Evolutionary conservation across 202 grass and related monocot species (phyloP).

Genomic region (Setaria italica): DNA sequence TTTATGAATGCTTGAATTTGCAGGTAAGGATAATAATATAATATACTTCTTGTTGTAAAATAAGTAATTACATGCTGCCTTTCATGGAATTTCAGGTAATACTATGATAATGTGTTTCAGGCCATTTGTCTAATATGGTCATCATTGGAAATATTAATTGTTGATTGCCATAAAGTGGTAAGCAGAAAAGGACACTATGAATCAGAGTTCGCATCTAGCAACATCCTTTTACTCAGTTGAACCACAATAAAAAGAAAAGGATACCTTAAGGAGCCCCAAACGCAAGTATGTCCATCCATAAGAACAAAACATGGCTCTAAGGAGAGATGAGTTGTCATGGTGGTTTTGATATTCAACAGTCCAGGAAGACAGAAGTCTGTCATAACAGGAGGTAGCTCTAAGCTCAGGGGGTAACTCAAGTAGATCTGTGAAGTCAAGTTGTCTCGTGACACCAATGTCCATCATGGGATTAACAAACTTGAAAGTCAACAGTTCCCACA

Average conservation of each 20-base stretch:
- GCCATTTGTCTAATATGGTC: slow-evolving; percentile 14
- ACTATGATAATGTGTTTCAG: slow-evolving; percentile 14
- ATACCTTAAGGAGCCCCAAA: slow-evolving; percentile 88
- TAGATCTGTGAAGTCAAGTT: slow-evolving; percentile 87
- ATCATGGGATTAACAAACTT: slow-evolving; percentile 82
- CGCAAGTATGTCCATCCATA: slow-evolving; percentile 89
- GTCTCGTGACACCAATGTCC: slow-evolving; percentile 80
- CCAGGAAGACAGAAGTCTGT: slow-evolving; percentile 77
- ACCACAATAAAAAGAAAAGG: slow-evolving; percentile 17
- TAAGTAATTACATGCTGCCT: neutral
- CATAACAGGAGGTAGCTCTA: slow-evolving; percentile 67
- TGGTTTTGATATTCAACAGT: slow-evolving; percentile 64
- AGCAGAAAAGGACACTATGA: slow-evolving; percentile 32
- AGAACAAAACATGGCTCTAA: slow-evolving; percentile 74
- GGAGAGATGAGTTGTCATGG: slow-evolving; percentile 63
- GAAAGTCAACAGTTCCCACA: slow-evolving; percentile 75
- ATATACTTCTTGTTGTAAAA: neutral
- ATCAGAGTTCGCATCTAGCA: slow-evolving; percentile 25
- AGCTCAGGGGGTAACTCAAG: slow-evolving; percentile 84
- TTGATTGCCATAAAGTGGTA: neutral
- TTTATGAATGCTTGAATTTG: slow-evolving; percentile 12
- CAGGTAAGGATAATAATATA: neutral
- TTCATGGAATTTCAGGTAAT: slow-evolving; percentile 18
- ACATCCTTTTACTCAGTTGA: slow-evolving; percentile 17
- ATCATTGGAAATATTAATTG: neutral